Conservation (phyloP, 1,284 basidiomycete genomes). For the Leccinum angustisporum region DNA sequence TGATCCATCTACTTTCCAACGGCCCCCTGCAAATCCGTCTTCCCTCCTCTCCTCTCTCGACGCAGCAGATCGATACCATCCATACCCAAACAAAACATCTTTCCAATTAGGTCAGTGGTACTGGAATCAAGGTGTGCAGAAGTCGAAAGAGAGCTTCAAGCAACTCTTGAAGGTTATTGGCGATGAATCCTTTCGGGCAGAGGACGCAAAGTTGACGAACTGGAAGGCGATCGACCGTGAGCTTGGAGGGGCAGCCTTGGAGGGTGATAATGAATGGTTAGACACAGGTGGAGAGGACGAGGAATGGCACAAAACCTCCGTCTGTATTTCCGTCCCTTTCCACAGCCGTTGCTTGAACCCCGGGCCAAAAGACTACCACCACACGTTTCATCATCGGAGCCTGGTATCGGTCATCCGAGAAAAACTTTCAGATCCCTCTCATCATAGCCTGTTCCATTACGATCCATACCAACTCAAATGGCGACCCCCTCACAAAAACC, state of each 20-base stretch:
- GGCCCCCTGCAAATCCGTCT: background rate
- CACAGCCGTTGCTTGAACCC: background rate
- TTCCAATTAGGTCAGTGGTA: background rate
- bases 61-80: too few relatives aligned
- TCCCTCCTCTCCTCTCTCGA: too few relatives aligned
- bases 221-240: background rate
- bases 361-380: background rate
- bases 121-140: background rate
- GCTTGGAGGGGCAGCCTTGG: background rate
- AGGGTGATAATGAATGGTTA: background rate
- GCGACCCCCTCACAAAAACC: background rate
- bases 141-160: background rate
- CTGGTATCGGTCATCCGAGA: background rate
- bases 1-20: background rate
- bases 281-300: background rate
- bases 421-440: background rate
- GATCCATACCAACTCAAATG: background rate
- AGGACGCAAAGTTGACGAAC: background rate
- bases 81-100: background rate
- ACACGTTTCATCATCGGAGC: background rate
- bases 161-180: background rate
- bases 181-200: background rate
- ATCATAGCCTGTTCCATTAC: background rate
- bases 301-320: background rate
- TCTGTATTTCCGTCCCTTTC: background rate